phyloP scores from a whole-genome alignment of 108 stramenopile genomes.

The Pseudonitzschia pungens region DNA sequence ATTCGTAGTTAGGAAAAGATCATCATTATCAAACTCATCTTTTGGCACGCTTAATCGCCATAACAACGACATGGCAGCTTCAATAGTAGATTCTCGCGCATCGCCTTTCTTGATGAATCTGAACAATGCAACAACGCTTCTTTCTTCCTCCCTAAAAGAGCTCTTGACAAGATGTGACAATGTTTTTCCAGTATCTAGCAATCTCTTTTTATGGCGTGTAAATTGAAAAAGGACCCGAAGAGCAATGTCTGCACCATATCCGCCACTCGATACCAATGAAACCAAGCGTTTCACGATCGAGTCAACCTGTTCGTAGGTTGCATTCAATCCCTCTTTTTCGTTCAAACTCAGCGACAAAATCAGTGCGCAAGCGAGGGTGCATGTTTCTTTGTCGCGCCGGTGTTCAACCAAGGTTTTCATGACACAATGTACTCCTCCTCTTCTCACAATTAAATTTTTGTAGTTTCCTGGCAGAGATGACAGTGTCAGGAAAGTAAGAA shows the following conservation, averaged over 20 bases:
- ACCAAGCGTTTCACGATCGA: slow-evolving; percentile 13
- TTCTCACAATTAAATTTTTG: slow-evolving; percentile 15
- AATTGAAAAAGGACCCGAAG: slow-evolving; percentile 24
- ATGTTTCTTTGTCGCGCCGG: slow-evolving; percentile 10
- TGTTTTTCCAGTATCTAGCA: slow-evolving; percentile 16
- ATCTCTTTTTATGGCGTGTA: slow-evolving; percentile 22
- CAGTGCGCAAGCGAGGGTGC: slow-evolving; percentile 13
- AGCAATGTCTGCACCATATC: slow-evolving; percentile 22
- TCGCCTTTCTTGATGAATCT: background rate
- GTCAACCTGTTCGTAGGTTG: slow-evolving; percentile 8
- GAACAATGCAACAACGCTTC: slow-evolving; percentile 7
- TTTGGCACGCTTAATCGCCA: slow-evolving; percentile 32
- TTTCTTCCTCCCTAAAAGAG: background rate
- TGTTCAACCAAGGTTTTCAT: slow-evolving; percentile 26
- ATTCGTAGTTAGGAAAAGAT: background rate
- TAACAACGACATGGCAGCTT: slow-evolving; percentile 22
- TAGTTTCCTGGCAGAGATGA: slow-evolving; percentile 15
- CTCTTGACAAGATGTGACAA: slow-evolving; percentile 13
- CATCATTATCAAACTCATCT: slow-evolving; percentile 15
- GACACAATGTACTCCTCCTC: slow-evolving; percentile 17
- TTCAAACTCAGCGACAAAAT: slow-evolving; percentile 14
- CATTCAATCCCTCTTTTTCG: slow-evolving; percentile 29
- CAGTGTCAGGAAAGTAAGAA: slow-evolving; percentile 19
- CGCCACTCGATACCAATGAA: slow-evolving; percentile 8
- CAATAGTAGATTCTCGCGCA: slow-evolving; percentile 12